Evolutionary conservation across 164 flowering plant genomes (phyloP), one percentile per base, ranked within the genome.

Genomic region (Vitis rotundifolia): DNA sequence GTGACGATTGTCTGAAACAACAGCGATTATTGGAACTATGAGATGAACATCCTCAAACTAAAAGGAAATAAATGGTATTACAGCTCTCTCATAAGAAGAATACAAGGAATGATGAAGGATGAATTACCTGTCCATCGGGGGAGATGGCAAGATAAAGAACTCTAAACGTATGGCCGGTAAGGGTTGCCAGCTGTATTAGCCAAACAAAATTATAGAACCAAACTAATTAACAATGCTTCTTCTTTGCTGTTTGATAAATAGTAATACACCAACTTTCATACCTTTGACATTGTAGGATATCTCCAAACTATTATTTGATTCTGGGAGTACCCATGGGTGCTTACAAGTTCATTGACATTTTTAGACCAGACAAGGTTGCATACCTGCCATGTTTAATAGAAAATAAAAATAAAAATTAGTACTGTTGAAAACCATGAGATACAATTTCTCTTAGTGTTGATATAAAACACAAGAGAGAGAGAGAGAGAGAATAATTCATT

Each of bases 291-390:
- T 48, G 89, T 73, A 9, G 99, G 98, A 74, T 93, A 93, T 82
- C 85, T 88, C 98, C 98, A 95, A 18, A 95, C 97, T 54, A 91
- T 86, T 59, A 95, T 93, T 76, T 95, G 98, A 78, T 95, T 95
- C 68, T 95, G 98, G 53, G 98, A 95, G 82, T 89, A 91, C 18
- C 99, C 99, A 77, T 95, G 99, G 19, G 99, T 95, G 87, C 98
- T 95, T 71, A 93, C 98, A 57, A 95, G 92, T 80, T 95, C 97
- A 75, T 95, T 95, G 51, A 91, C 99, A 82, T 95, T 95, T 79
- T 90, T 91, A 3, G 99, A 95, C 98, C 98, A 95, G 31, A 79
- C 93, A 73, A 95, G 94, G 78, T 91, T 93, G 85, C 99, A 95
- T 3, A 95, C 98, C 99, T 94, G 87, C 61, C 56, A 65, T 26